These are phyloP conservation scores for Xeromyces bisporus DNA, from an alignment of 495 filamentous ascomycete genomes.

Conservation along the genomic window DNA sequence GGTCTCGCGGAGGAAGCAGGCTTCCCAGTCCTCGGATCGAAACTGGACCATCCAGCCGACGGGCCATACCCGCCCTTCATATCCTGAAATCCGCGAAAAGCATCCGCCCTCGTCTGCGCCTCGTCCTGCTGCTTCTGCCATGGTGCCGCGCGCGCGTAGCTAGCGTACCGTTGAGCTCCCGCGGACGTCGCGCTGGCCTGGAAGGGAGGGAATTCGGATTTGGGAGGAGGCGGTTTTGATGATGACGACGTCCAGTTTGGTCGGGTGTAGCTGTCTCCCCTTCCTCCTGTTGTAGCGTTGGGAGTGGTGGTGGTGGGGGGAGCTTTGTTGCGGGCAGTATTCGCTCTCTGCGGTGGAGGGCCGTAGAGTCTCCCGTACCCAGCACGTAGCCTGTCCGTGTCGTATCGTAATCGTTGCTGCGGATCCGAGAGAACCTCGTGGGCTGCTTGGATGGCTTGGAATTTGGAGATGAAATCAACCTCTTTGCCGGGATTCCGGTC, in stretches of 20 bases:
- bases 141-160: conserved; percentile 28
- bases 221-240: conserved; percentile 16
- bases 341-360: conserved; percentile 12
- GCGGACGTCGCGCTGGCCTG: conserved; percentile 14
- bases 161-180: conserved; percentile 38
- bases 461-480: conserved; percentile 57
- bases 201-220: conserved; percentile 8
- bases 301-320: conserved; percentile 12
- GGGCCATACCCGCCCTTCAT: conserved; percentile 33
- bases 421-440: conserved; percentile 68
- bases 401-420: conserved; percentile 52
- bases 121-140: conserved; percentile 32
- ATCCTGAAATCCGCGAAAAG: conserved; percentile 51
- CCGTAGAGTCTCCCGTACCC: conserved; percentile 26
- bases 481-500: conserved; percentile 79
- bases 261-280: too few relatives aligned
- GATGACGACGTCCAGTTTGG: too few relatives aligned
- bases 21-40: conserved; percentile 22
- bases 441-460: conserved; percentile 71
- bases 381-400: conserved; percentile 44
- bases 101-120: conserved; percentile 37
- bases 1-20: conserved; percentile 8
- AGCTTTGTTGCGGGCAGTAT: conserved; percentile 11
- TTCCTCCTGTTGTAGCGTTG: too few relatives aligned
- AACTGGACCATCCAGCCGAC: conserved; percentile 19